Evolutionary conservation across 805 yeast species (phyloP).

Genomic region (Candida stauntonica): DNA sequence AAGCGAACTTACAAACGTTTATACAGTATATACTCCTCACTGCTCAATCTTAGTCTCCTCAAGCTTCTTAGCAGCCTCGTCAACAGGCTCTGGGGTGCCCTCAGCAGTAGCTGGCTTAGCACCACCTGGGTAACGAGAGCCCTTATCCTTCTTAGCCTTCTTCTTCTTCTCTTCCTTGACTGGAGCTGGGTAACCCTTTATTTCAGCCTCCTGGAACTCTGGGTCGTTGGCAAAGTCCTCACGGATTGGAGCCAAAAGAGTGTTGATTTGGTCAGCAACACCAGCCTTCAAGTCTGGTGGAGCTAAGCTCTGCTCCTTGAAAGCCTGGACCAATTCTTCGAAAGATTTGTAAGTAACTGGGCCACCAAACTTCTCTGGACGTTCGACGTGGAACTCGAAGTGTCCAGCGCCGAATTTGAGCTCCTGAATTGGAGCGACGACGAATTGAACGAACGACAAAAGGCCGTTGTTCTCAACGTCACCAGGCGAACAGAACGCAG

Average conservation of each 20-base stretch:
- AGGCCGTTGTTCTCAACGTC: constrained; percentile 87
- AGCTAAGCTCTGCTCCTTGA: constrained; percentile 65
- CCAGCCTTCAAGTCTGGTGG: constrained; percentile 96
- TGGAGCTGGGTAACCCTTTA: constrained; percentile 80
- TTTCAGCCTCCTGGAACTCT: constrained; percentile 72
- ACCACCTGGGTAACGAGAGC: constrained; percentile 83
- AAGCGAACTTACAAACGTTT: too few species aligned
- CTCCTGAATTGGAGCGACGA: constrained; percentile 81
- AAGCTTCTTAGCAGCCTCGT: constrained; percentile 35
- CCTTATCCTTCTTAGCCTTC: constrained; percentile 82
- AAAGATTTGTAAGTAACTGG: constrained; percentile 68
- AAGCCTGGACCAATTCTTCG: constrained; percentile 68
- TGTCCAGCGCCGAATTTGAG: constrained; percentile 55
- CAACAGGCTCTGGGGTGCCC: constrained; percentile 25
- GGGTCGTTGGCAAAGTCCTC: constrained; percentile 54
- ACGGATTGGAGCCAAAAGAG: constrained; percentile 78
- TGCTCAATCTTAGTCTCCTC: constrained; percentile 29
- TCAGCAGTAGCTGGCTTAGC: constrained; percentile 26
- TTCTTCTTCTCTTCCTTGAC: constrained; percentile 56
- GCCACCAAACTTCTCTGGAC: constrained; percentile 98
- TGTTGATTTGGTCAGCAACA: constrained; percentile 80
- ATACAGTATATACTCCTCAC: constrained; percentile 1
- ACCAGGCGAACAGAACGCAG: constrained; percentile 96
- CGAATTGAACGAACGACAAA: constrained; percentile 78
- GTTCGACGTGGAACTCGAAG: constrained; percentile 68